These are phyloP conservation scores for Pneumocystis oryctolagi DNA, from an alignment of 1,139 yeast species.

Conservation along the genomic window DNA sequence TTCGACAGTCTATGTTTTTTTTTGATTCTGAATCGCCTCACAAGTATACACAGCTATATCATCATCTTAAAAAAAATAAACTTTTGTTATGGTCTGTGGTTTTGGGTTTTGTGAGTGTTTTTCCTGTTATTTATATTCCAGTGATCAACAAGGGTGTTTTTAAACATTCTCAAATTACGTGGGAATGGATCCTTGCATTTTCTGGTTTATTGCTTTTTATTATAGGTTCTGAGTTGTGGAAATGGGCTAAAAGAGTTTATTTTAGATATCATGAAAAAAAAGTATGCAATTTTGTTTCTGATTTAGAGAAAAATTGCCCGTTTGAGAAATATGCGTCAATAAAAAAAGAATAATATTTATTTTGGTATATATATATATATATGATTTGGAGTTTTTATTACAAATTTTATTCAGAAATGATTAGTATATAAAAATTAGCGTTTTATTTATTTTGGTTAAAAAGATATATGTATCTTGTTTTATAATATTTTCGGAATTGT, in stretches of 20 bases:
- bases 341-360: neutral
- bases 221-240: conserved; percentile 15
- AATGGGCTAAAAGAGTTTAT: conserved; percentile 13
- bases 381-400: neutral
- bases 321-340: neutral
- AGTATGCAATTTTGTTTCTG: neutral
- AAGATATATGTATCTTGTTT: neutral
- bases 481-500: neutral
- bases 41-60: conserved; percentile 20
- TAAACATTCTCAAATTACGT: conserved; percentile 55
- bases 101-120: conserved; percentile 53
- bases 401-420: neutral
- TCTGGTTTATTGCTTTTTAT: conserved; percentile 35
- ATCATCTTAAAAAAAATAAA: conserved; percentile 60
- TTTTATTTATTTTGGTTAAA: neutral
- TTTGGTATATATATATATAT: neutral
- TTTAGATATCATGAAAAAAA: conserved; percentile 4
- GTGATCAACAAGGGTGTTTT: conserved; percentile 70
- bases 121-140: conserved; percentile 79
- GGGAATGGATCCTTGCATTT: conserved; percentile 73
- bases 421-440: neutral
- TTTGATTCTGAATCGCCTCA: conserved; percentile 22
- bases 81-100: conserved; percentile 74
- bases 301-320: neutral
- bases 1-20: conserved; percentile 34